Base-by-base conservation (phyloP, 495 filamentous ascomycete species). In the Lophium mytilinum region DNA sequence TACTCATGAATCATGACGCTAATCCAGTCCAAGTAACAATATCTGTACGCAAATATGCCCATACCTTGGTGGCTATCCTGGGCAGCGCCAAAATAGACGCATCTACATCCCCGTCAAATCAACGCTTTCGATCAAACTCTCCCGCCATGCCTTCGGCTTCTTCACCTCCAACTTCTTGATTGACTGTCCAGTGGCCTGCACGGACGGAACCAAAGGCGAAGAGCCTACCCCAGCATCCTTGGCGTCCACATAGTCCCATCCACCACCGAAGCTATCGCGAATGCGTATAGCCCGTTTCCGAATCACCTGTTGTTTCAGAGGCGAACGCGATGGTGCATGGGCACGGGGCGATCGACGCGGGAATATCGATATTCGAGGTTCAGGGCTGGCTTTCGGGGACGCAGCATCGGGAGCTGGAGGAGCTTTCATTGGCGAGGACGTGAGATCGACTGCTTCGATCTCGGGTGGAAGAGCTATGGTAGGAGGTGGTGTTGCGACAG, bases 231-330 rank as follows among this genome's bases (percentile, higher is more conserved):
- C 24, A 6, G 6, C 24, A 30, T 30, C 47, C 9, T 51, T 37
- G 4, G 39, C 63, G 24, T 72, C 69, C 15, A 61, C 52, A 50
- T 63, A 63, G 15, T 58, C 58, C 64, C 64, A 72, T 1, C 59
- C 36, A 24, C 69, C 69, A 30, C 60, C 65, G n/a, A 72, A 21
- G 48, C 60, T 65, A n/a, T 66, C 52, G 1, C 69, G 64, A 6
- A 72, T 61, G 9, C 50, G 40, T 48, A 72, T 62, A 30, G 51
- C 50, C 9, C 59, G 62, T 39, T 64, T 69, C 49, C 68, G 69
- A 49, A 46, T 52, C 55, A 30, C 17, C 15, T 49, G 56, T 0
- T 14, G 8, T 53, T 63, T 63, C 56, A 56, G 59, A 1, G 52
- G 18, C 14, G 61, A 53, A 4, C 57, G 48, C 17, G 57, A 48